Evolutionary conservation across 768 basidiomycete species (phyloP), one percentile per base, ranked within the genome.

Genomic region (Infundibulicybe gibba): DNA sequence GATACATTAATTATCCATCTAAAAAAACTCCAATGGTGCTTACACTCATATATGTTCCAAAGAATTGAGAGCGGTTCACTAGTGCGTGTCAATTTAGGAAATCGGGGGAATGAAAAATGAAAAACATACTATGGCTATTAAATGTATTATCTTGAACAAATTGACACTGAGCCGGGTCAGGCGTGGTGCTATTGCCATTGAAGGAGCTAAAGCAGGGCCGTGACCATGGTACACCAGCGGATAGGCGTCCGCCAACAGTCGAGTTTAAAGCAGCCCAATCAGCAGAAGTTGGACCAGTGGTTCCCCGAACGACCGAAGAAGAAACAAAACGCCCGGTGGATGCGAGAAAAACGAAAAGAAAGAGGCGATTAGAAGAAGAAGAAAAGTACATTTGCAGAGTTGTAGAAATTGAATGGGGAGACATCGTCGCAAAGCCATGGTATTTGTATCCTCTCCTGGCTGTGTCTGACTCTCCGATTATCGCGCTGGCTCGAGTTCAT

Each of bases 1-100:
- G 25, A 25, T 25, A 25, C n/a, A n/a, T 25, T 3, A 25, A 25
- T 25, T 3, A 25, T 25, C 8, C 8, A 8, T 25, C 8, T 25
- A 8, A 8, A 25, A 25, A 8, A 8, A 8, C 8, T 25, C 25
- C 8, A 8, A 25, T 25, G 8, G 25, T 25, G 25, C 25, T 25
- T 25, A 25, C 25, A 25, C 25, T 8, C 21, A 68, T 66, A 44
- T 66, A 69, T 3, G 52, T 63, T 17, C 59, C 55, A 5, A 61
- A 55, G 5, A 35, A 15, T 16, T 51, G 49, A 19, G 61, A 48
- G 2, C 63, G 55, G n/a, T 54, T 49, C 13, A 39, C 61, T 38
- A 38, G 10, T 38, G 14, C 35, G 4, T 6, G 10, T 14, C 10
- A 14, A 38, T 19, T 38, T 3, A 10, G 17, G 25, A 25, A 25